Percentiles rank a stretch among this genome's conserved stretches.
Conservation (phyloP, 2,329 filamentous ascomycete genomes). For the Hypoxylon sp. region DNA sequence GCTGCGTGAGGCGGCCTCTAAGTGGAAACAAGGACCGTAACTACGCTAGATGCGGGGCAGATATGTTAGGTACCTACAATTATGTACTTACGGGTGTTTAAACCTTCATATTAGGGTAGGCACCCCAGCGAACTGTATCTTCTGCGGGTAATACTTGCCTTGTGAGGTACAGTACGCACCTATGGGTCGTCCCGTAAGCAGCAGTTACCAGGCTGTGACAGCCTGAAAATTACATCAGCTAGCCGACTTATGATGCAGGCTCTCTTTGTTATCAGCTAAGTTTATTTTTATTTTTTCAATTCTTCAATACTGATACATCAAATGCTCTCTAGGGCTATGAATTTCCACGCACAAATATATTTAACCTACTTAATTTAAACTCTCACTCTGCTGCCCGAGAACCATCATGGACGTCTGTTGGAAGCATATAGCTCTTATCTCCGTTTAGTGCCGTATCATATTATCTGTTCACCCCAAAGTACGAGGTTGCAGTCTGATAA, state of each 20-base stretch:
- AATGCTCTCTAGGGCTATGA: neutral
- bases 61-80: slow-evolving; percentile 3
- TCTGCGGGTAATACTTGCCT: too few species aligned
- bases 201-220: too few species aligned
- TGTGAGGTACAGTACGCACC: too few species aligned
- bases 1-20: slow-evolving; percentile 37
- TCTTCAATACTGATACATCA: too few species aligned
- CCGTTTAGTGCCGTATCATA: slow-evolving; percentile 1
- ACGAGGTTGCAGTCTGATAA: slow-evolving; percentile 17
- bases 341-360: neutral
- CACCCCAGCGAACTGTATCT: neutral
- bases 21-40: slow-evolving; percentile 40
- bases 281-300: too few species aligned
- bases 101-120: neutral
- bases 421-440: slow-evolving; percentile 21
- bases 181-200: too few species aligned
- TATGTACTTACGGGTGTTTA: neutral
- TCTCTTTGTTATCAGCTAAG: too few species aligned
- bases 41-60: slow-evolving; percentile 43
- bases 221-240: too few species aligned
- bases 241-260: too few species aligned
- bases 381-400: neutral
- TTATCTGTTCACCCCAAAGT: neutral
- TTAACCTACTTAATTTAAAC: neutral
- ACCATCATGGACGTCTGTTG: neutral